Evolutionary conservation across 2,329 filamentous ascomycete genomes (phyloP).

Genomic region (Aspergillus sp.): DNA sequence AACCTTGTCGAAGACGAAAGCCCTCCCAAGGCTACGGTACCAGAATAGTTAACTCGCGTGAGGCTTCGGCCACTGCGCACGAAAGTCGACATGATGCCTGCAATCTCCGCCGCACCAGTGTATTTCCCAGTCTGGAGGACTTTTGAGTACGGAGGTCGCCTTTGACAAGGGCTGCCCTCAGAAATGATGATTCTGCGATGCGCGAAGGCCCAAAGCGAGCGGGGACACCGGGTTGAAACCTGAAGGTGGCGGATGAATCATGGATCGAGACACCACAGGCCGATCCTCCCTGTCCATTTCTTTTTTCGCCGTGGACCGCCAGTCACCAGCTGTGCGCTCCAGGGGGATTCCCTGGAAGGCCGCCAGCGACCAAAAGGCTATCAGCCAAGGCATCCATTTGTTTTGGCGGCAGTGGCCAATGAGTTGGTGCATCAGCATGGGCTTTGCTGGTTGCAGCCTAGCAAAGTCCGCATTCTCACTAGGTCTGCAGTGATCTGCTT

Average conservation of each 20-base stretch:
- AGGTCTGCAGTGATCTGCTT: slow-evolving; percentile 26
- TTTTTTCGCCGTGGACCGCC: slow-evolving; percentile 24
- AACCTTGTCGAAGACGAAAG: slow-evolving; percentile 5
- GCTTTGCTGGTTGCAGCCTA: slow-evolving; percentile 25
- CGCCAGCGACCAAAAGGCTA: slow-evolving; percentile 13
- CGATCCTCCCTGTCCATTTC: slow-evolving; percentile 5
- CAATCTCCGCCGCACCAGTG: neutral
- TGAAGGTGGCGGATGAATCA: slow-evolving; percentile 25
- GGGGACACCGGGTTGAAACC: slow-evolving; percentile 11
- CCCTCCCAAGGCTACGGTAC: slow-evolving; percentile 22
- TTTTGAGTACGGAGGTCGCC: slow-evolving; percentile 4
- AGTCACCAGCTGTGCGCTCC: slow-evolving; percentile 6
- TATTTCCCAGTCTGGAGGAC: neutral
- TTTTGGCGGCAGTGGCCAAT: slow-evolving; percentile 20
- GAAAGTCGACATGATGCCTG: neutral
- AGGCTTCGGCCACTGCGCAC: neutral
- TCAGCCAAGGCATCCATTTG: slow-evolving; percentile 24
- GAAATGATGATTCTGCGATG: slow-evolving; percentile 18
- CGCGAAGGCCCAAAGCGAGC: slow-evolving; percentile 25
- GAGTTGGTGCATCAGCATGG: neutral
- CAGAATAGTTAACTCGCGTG: neutral
- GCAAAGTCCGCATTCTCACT: slow-evolving; percentile 13
- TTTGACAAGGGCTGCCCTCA: neutral
- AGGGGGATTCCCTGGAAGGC: slow-evolving; percentile 14
- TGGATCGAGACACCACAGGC: slow-evolving; percentile 1